Evolutionary conservation across 208 protist genomes (phyloP).

Genomic region (Paratrypanosoma confusum): DNA sequence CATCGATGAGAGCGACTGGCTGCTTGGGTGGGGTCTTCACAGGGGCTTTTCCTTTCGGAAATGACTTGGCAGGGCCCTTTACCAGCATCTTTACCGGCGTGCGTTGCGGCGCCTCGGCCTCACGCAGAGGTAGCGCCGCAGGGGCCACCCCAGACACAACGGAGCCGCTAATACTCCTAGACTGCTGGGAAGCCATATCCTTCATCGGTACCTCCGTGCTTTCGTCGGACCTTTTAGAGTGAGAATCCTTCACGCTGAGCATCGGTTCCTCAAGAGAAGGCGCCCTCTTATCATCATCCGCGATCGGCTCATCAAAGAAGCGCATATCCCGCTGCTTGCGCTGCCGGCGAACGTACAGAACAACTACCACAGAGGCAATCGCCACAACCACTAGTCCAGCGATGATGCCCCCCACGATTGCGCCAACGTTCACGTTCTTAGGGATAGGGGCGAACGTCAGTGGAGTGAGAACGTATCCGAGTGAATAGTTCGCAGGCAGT

Average conservation of each 20-base stretch:
- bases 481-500: conserved; percentile 7
- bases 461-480: conserved; percentile 1
- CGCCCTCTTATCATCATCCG: conserved; percentile 2
- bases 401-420: conserved; percentile 1
- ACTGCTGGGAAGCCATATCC: conserved; percentile 1
- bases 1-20: background rate
- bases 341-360: conserved; percentile 2
- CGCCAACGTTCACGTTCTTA: background rate
- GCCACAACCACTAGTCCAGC: background rate
- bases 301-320: conserved; percentile 17
- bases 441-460: background rate
- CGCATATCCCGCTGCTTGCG: conserved; percentile 8
- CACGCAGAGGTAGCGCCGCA: background rate
- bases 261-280: background rate
- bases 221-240: background rate
- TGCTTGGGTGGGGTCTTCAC: background rate
- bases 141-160: background rate
- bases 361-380: background rate
- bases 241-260: background rate
- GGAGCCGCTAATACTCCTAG: background rate
- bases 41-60: background rate
- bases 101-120: background rate
- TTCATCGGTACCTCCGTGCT: background rate
- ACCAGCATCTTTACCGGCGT: conserved; percentile 1
- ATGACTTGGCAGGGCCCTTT: conserved; percentile 2